These are phyloP conservation scores for Phytophthora litchii DNA, from an alignment of 352 stramenopile genomes.

Conservation along the genomic window DNA sequence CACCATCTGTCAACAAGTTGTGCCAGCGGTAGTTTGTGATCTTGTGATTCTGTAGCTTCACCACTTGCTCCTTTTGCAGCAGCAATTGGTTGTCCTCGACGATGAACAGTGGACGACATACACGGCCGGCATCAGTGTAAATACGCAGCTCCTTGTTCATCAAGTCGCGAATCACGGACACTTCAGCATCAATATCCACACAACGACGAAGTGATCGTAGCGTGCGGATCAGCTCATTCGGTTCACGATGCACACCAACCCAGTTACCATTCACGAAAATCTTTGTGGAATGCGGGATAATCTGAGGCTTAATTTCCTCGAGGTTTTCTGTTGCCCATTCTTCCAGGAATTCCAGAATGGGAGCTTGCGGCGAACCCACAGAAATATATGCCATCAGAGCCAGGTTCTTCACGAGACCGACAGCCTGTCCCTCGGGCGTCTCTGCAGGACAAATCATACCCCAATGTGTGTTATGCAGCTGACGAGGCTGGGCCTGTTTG, in stretches of 20 bases:
- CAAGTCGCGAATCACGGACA: conserved; percentile 98
- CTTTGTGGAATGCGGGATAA: conserved; percentile 98
- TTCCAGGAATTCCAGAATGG: conserved; percentile 98
- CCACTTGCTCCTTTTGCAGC: conserved; percentile 98
- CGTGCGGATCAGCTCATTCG: conserved; percentile 95
- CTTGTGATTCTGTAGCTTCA: conserved; percentile 93
- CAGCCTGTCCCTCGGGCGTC: conserved; percentile 95
- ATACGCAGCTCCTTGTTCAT: conserved; percentile 99
- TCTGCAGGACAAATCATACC: conserved; percentile 99
- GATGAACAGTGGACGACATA: conserved; percentile 99
- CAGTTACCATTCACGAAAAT: conserved; percentile 99
- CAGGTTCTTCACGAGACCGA: conserved; percentile 98
- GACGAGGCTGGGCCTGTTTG: conserved; percentile 99
- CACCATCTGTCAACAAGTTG: conserved; percentile 92
- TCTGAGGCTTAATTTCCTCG: conserved; percentile 96
- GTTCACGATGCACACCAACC: conserved; percentile 98
- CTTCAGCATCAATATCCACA: conserved; percentile 98
- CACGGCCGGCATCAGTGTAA: conserved; percentile 99
- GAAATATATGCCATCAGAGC: conserved; percentile 99
- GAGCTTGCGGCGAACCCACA: conserved; percentile 91
- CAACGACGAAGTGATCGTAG: conserved; percentile 95
- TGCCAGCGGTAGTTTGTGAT: conserved; percentile 89
- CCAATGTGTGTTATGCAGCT: conserved; percentile 99
- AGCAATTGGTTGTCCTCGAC: conserved; percentile 96
- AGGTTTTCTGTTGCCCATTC: conserved; percentile 99